phyloP scores from a whole-genome alignment of 2,329 filamentous ascomycete genomes.

The Alternaria rosae region DNA sequence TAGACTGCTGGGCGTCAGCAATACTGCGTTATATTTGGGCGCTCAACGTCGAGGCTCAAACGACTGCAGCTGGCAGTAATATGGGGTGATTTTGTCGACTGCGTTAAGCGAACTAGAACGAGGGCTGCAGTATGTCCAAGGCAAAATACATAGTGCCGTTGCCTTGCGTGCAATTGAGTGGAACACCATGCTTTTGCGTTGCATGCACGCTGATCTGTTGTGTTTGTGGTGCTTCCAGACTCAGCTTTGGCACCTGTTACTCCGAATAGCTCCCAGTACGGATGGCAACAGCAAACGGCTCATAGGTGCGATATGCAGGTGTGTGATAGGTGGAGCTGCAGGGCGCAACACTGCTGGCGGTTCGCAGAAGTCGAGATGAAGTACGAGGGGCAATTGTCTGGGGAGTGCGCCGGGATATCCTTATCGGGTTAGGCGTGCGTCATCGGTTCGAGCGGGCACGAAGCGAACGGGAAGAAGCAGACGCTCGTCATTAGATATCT shows the following conservation, averaged over 20 bases:
- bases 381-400: slow-evolving; percentile 21
- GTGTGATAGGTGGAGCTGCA: slow-evolving; percentile 27
- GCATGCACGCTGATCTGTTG: slow-evolving; percentile 4
- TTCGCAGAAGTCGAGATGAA: slow-evolving; percentile 21
- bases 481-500: slow-evolving; percentile 33
- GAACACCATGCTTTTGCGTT: slow-evolving; percentile 2
- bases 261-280: slow-evolving; percentile 15
- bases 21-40: slow-evolving; percentile 15
- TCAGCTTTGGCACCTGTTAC: slow-evolving; percentile 11
- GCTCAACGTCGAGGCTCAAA: slow-evolving; percentile 5
- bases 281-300: slow-evolving; percentile 1
- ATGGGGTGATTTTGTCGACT: slow-evolving; percentile 2
- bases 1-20: slow-evolving; percentile 19
- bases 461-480: slow-evolving; percentile 26
- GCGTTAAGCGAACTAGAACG: background rate
- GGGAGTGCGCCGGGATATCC: slow-evolving; percentile 27
- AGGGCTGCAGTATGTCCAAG: background rate
- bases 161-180: background rate
- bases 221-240: slow-evolving; percentile 1
- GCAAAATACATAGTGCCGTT: background rate
- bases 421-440: slow-evolving; percentile 16
- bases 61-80: background rate
- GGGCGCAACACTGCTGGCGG: slow-evolving; percentile 18
- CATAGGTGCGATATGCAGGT: background rate
- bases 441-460: slow-evolving; percentile 14